Percentiles rank a stretch among this genome's conserved stretches.
These are phyloP conservation scores for Ogataea neopini DNA, from an alignment of 805 yeast genomes.

Conservation along the genomic window DNA sequence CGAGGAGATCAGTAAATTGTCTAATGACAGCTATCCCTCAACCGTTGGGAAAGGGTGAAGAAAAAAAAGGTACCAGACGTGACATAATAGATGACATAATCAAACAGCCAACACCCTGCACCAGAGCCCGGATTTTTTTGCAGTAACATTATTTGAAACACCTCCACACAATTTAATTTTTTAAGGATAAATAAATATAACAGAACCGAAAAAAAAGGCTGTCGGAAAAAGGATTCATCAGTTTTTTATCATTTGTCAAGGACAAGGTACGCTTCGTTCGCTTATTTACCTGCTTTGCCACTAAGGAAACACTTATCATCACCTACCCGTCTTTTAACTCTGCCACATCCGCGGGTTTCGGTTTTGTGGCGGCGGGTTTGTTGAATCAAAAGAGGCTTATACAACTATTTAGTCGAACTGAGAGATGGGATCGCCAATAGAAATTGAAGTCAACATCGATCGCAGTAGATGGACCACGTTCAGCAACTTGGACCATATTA, in stretches of 20 bases:
- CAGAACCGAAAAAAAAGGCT: neutral
- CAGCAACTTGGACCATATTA: slow-evolving; percentile 47
- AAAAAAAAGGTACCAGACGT: neutral
- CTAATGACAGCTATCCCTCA: neutral
- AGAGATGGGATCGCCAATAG: slow-evolving; percentile 14
- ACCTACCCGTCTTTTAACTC: no score
- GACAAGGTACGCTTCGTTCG: no score
- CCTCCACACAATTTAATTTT: neutral
- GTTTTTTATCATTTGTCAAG: no score
- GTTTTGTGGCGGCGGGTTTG: neutral
- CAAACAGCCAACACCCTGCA: no score
- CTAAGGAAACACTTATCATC: no score
- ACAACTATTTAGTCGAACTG: no score
- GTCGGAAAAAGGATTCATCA: neutral
- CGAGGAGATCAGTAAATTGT: neutral
- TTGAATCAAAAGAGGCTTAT: no score
- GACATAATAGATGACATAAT: neutral
- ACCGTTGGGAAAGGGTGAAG: neutral
- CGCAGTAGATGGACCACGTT: slow-evolving; percentile 40
- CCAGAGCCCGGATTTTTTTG: neutral
- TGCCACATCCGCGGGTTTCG: no score
- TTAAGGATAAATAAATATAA: neutral
- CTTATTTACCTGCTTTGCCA: no score
- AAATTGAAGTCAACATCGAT: slow-evolving; percentile 21
- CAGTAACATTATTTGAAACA: neutral